Conservation (phyloP, 2,329 filamentous ascomycete species). For the Botrytis elliptica region DNA sequence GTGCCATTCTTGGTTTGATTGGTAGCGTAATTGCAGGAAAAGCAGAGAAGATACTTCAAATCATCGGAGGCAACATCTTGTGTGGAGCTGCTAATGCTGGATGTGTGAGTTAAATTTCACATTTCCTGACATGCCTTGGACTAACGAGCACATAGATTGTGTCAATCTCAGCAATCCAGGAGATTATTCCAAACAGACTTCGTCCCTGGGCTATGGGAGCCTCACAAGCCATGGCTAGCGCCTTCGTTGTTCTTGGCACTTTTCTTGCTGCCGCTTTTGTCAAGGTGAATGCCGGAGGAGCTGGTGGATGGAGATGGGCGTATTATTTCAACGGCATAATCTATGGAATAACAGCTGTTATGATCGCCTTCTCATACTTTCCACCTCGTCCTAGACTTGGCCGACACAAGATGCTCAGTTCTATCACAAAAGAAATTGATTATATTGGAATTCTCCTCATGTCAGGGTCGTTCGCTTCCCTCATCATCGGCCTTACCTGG, state of each 20-base stretch:
- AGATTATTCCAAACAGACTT: conserved; percentile 28
- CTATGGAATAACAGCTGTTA: conserved; percentile 24
- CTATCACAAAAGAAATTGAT: conserved; percentile 24
- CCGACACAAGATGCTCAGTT: conserved; percentile 23
- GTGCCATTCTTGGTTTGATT: conserved; percentile 25
- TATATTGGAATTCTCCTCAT: conserved; percentile 27
- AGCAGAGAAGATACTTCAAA: conserved; percentile 20
- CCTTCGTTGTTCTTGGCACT: conserved; percentile 29
- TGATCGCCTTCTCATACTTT: conserved; percentile 25
- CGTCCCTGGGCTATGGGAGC: conserved; percentile 29
- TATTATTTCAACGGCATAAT: conserved; percentile 30
- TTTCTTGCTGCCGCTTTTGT: conserved; percentile 27
- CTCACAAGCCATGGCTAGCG: conserved; percentile 24
- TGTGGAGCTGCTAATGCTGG: conserved; percentile 27
- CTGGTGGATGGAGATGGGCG: conserved; percentile 27
- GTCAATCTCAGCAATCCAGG: conserved; percentile 28
- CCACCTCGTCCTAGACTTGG: conserved; percentile 26
- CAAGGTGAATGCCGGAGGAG: conserved; percentile 23
- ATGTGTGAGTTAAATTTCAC: conserved; percentile 20
- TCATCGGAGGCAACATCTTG: conserved; percentile 27
- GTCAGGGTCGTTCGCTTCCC: conserved; percentile 24
- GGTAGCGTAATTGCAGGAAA: conserved; percentile 24
- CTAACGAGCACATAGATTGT: conserved; percentile 20
- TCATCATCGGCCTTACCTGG: conserved; percentile 49
- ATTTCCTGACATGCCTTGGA: neutral